These are phyloP conservation scores for Lagerstroemia speciosa DNA, from an alignment of 345 rosid genomes.

Conservation along the genomic window DNA sequence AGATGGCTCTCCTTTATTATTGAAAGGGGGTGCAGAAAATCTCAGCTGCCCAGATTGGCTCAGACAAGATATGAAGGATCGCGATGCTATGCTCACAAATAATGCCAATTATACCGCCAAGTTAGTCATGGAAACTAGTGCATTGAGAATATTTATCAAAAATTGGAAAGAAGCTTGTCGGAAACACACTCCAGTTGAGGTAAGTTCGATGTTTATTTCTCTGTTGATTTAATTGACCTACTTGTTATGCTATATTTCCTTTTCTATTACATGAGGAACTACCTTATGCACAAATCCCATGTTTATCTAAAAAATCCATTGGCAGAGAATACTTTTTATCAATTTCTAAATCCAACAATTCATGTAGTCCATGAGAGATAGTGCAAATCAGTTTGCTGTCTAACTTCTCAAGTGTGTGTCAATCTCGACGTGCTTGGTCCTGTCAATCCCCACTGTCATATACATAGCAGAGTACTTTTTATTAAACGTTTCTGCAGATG, in stretches of 20 bases:
- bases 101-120: constrained; percentile 21
- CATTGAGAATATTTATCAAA: constrained; percentile 46
- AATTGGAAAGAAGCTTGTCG: constrained; percentile 69
- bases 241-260: no score
- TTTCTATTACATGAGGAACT: neutral
- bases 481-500: no score
- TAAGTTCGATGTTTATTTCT: constrained; percentile 18
- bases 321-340: no score
- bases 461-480: no score
- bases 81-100: constrained; percentile 16
- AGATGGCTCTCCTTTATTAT: neutral
- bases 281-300: neutral
- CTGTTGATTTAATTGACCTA: constrained; percentile 8
- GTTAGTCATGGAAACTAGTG: constrained; percentile 28
- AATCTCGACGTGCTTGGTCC: no score
- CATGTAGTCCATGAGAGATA: no score
- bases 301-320: no score
- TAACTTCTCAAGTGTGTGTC: no score
- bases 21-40: constrained; percentile 4
- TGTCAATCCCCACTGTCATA: no score
- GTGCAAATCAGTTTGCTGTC: no score
- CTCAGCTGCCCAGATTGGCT: constrained; percentile 28
- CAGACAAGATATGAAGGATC: constrained; percentile 26
- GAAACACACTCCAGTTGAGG: constrained; percentile 37
- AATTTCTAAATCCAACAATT: no score